Evolutionary conservation across 108 stramenopile species (phyloP), one percentile per base, ranked within the genome.

Genomic region (Skeletonema potamos): DNA sequence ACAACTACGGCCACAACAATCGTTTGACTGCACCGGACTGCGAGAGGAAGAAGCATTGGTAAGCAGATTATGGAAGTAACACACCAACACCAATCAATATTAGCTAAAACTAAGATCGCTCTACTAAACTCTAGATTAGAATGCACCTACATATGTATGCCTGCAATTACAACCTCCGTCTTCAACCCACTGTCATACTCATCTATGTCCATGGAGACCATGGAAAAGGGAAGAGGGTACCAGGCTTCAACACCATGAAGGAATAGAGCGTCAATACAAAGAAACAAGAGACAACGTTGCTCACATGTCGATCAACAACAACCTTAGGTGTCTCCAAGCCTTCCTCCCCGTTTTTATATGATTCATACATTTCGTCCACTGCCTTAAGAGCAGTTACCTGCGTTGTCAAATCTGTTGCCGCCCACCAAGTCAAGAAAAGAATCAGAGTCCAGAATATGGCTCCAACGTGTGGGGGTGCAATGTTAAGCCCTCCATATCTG

Each of bases 241-340:
- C 86, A 9, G 84, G 83, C 62, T 87, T 85, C 44, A 82, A 58
- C 1, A 85, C 82, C 84, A 83, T 87, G 73, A 85, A 76, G 54
- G 79, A 74, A 81, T 87, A 87, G 12, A 87, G 76, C 2, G 55
- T 22, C 30, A 87, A 39, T 27, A 87, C 71, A 27, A 87, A 79
- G 72, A 85, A 74, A 55, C 86, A 87, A 13, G 77, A 77, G 10
- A 85, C 82, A 6, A 81, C 73, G 68, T 87, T 87, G 41, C 86
- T 87, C 10, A 87, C 34, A 64, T 81, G 82, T 43, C 86, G 54
- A 72, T 79, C 72, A 15, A 58, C 54, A 24, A 87, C 81, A 10
- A 83, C 72, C 43, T 83, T 80, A 15, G 83, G 83, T 29, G 76
- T 79, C 44, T 77, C 76, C 34, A 60, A 46, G 1, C 46, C 77